Evolutionary conservation across 495 filamentous ascomycete species (phyloP).

Genomic region (Thermothielavioides terrestris): DNA sequence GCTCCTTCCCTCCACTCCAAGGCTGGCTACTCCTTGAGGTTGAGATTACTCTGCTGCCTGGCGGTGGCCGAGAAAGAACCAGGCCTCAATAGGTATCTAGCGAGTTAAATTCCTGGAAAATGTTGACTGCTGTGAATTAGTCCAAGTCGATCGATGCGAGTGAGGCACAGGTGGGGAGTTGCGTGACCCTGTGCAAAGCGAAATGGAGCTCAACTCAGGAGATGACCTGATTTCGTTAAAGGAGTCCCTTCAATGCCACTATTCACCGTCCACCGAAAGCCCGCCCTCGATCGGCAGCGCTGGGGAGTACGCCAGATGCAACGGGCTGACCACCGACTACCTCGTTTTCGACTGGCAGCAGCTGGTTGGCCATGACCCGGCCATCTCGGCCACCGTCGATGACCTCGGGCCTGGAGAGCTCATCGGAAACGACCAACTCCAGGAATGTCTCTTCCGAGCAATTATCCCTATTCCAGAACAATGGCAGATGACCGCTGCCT

Average conservation of each 20-base stretch:
- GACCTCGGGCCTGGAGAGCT: conserved; percentile 8
- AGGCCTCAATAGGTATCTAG: too few relatives aligned
- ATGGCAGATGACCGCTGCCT: conserved; percentile 8
- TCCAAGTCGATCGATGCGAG: too few relatives aligned
- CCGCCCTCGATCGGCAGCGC: conserved; percentile 4
- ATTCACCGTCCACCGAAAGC: neutral
- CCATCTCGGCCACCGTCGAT: conserved; percentile 12
- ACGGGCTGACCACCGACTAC: conserved; percentile 31
- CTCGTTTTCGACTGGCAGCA: conserved; percentile 10
- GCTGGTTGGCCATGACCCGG: conserved; percentile 4
- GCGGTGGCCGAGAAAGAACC: too few relatives aligned
- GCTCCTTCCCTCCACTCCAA: too few relatives aligned
- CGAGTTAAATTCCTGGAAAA: too few relatives aligned
- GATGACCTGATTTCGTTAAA: conserved; percentile 13
- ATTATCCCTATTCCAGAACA: conserved; percentile 15
- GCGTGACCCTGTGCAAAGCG: too few relatives aligned
- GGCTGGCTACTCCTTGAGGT: too few relatives aligned
- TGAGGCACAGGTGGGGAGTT: too few relatives aligned
- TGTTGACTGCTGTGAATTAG: too few relatives aligned
- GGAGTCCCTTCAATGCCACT: conserved; percentile 7
- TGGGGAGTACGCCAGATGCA: conserved; percentile 36
- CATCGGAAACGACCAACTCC: conserved; percentile 9
- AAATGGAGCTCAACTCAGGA: conserved; percentile 20
- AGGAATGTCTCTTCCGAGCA: conserved; percentile 17
- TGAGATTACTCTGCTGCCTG: too few relatives aligned